Evolutionary conservation across 441 rosid species (phyloP).

Genomic region (Arabidopsis lyrata): DNA sequence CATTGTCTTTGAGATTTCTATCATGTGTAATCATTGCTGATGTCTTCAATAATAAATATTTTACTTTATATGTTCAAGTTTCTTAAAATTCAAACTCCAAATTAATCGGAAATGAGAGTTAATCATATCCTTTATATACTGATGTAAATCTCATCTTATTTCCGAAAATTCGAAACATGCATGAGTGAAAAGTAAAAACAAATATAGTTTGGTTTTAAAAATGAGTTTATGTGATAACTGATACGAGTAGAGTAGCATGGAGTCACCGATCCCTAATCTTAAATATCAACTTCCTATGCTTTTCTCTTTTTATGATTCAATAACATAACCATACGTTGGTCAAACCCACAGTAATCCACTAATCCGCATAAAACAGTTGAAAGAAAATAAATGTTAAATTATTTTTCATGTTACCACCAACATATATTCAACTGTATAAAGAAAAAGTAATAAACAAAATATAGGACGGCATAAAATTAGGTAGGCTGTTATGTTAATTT

Average conservation of each 20-base stretch:
- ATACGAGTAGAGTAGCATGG: background rate
- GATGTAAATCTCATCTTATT: background rate
- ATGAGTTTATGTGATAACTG: background rate
- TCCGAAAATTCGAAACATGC: background rate
- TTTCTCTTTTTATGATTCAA: background rate
- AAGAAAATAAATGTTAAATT: constrained; percentile 32
- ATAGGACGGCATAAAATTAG: constrained; percentile 39
- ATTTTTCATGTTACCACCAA: no score
- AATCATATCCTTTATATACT: background rate
- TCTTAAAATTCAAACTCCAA: background rate
- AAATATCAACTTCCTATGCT: constrained; percentile 3
- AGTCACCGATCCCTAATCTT: constrained; percentile 24
- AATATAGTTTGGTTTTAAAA: background rate
- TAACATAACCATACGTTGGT: constrained; percentile 4
- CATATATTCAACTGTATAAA: constrained; percentile 11
- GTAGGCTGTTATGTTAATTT: constrained; percentile 25
- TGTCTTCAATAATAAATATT: background rate
- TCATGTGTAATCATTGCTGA: background rate
- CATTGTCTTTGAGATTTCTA: background rate
- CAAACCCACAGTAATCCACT: constrained; percentile 35
- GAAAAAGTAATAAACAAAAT: background rate
- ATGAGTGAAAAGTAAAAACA: background rate
- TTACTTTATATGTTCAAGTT: background rate
- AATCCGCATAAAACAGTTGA: constrained; percentile 20
- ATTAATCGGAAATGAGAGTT: background rate